These are phyloP conservation scores for Trypanosoma cruzi DNA, from an alignment of 208 protist species.

Conservation along the genomic window DNA sequence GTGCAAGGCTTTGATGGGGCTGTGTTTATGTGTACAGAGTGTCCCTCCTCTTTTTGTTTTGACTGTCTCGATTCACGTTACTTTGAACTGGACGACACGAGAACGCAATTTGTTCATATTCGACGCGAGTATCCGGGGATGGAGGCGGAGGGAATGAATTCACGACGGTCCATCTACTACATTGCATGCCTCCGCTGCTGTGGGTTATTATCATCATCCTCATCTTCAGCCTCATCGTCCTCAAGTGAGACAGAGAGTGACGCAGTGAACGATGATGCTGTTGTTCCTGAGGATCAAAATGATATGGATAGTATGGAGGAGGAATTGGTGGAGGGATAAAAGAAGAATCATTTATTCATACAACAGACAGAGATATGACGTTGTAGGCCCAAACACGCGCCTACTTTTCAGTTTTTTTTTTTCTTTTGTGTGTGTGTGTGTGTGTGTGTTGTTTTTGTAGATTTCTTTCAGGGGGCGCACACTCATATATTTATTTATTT, in stretches of 20 bases:
- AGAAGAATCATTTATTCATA: too few species aligned
- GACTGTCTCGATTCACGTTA: constrained; percentile 85
- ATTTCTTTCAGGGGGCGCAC: too few species aligned
- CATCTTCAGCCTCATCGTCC: constrained; percentile 24
- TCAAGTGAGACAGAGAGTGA: constrained; percentile 19
- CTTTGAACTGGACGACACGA: constrained; percentile 63
- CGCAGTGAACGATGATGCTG: constrained; percentile 3
- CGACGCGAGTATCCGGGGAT: constrained; percentile 67
- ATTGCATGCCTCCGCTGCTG: constrained; percentile 79
- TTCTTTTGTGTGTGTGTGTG: too few species aligned
- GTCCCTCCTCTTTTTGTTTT: constrained; percentile 83
- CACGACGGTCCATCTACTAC: constrained; percentile 78
- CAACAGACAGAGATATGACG: too few species aligned
- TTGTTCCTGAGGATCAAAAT: constrained; percentile 5
- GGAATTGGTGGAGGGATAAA: not conserved
- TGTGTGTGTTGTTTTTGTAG: too few species aligned
- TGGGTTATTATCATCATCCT: constrained; percentile 64
- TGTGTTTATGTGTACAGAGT: constrained; percentile 84
- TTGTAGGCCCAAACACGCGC: too few species aligned
- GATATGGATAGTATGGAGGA: constrained; percentile 19
- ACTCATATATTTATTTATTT: too few species aligned
- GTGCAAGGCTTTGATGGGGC: constrained; percentile 60
- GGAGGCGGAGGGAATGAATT: constrained; percentile 60
- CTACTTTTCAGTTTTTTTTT: too few species aligned
- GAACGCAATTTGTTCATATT: constrained; percentile 65